phyloP scores from a whole-genome alignment of 1,284 basidiomycete genomes.

The Cerioporus squamosus region DNA sequence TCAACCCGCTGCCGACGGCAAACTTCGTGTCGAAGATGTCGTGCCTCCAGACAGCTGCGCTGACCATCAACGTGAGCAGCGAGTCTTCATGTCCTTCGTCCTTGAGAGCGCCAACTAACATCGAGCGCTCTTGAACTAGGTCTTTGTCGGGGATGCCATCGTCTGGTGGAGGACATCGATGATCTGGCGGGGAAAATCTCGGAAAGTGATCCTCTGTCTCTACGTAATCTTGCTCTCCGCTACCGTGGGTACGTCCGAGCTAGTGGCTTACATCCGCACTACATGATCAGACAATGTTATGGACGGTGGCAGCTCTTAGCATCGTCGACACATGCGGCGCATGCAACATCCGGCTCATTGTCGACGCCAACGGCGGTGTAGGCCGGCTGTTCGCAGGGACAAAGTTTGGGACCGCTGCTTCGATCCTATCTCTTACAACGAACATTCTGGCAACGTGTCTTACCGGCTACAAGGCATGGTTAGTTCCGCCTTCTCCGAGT shows the following conservation, averaged over 20 bases:
- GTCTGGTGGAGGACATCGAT: neutral
- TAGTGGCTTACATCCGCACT: too few relatives aligned
- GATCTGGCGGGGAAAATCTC: neutral
- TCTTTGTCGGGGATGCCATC: neutral
- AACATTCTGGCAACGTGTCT: neutral
- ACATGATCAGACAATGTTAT: too few relatives aligned
- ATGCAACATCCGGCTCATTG: neutral
- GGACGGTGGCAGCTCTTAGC: neutral
- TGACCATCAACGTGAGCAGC: neutral
- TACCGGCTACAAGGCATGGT: neutral
- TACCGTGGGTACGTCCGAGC: too few relatives aligned
- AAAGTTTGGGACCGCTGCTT: neutral
- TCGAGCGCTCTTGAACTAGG: neutral
- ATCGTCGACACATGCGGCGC: neutral
- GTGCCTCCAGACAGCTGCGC: neutral
- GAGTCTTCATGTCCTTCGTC: neutral
- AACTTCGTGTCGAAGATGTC: neutral
- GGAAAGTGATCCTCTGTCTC: neutral
- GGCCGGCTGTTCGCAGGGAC: neutral
- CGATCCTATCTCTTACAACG: neutral
- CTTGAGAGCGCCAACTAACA: neutral
- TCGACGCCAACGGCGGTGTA: neutral
- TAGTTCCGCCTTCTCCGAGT: neutral
- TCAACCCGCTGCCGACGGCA: neutral
- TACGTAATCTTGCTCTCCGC: neutral